A percentile compares a stretch with the other conserved stretches of the same genome.
These are phyloP conservation scores for Akebia trifoliata DNA, from an alignment of 164 flowering plant genomes.

Conservation along the genomic window DNA sequence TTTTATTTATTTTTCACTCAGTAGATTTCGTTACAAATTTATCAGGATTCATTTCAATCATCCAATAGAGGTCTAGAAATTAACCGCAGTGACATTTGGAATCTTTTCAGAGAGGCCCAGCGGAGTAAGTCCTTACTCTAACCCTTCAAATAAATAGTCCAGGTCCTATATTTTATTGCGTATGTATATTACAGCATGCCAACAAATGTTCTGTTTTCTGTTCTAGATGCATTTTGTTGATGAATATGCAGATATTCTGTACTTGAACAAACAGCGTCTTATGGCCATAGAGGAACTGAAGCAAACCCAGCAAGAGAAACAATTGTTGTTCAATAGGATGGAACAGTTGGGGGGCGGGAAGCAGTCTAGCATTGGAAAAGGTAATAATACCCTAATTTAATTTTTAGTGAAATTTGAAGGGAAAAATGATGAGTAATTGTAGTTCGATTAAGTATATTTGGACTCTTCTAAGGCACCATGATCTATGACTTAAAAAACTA, in stretches of 20 bases:
- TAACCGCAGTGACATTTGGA: conserved; percentile 47
- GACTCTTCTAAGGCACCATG: neutral
- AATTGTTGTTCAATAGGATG: conserved; percentile 40
- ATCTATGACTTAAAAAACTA: no score
- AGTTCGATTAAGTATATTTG: neutral
- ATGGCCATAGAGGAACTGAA: conserved; percentile 63
- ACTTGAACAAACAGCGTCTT: conserved; percentile 61
- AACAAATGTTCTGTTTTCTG: neutral
- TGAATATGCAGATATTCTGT: conserved; percentile 50
- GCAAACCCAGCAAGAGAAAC: conserved; percentile 42
- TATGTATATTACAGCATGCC: conserved; percentile 2
- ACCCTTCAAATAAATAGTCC: neutral
- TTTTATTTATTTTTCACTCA: neutral
- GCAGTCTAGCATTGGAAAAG: conserved; percentile 25
- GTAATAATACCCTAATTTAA: conserved; percentile 17
- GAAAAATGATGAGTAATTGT: neutral
- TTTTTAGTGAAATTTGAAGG: neutral
- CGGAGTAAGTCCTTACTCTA: conserved; percentile 37
- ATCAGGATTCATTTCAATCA: conserved; percentile 21
- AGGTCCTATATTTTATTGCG: neutral
- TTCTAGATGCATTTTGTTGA: conserved; percentile 11
- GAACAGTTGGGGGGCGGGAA: conserved; percentile 42
- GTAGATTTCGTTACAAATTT: neutral
- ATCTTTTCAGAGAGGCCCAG: conserved; percentile 68
- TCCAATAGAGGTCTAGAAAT: conserved; percentile 17